Evolutionary conservation across 768 basidiomycete species (phyloP), one percentile per base, ranked within the genome.

Genomic region (Amanita rubescens): DNA sequence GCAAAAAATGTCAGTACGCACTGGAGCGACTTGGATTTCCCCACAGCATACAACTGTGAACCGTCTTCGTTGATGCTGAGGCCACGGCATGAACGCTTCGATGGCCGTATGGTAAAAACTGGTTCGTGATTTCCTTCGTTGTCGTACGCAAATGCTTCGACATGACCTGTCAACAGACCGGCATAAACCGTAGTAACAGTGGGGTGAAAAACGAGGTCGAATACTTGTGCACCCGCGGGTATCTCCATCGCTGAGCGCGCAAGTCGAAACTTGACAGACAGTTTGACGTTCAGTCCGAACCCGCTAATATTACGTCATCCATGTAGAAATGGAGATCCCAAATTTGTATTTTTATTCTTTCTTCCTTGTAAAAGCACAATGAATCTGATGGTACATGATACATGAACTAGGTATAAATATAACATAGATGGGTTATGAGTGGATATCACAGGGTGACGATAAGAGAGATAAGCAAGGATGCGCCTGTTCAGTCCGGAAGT

Each of bases 161-260:
- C 72, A 44, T 87, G 76, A 9, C 94, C 94, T 0, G 88, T 86
- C 14, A 97, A 72, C 2, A 95, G 81, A 4, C 81, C 87, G 0
- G 81, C 74, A 67, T 87, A 94, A 3, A 94, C 80, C n/a, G 82
- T 75, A 1, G 83, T 70, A 45, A 78, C 62, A 4, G 73, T 75
- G 0, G 94, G 93, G 61, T 95, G 92, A 62, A 96, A 97, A 1
- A 77, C 80, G 38, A 96, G 72, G 71, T 95, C 94, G 69, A 95
- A 96, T 25, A 94, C 81, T 67, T 95, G 89, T 7, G 82, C 79
- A 45, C 81, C 82, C 42, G 86, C 76, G 19, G 76, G 73, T 47
- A 93, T 84, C 71, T 90, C 75, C 53, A 76, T 74, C 77, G 77
- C 78, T 46, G 58, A 57, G 59, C 54, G 37, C 24, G 77, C 78